Base-by-base conservation (phyloP, 768 basidiomycete genomes). In the Hirschioporus abietinus region DNA sequence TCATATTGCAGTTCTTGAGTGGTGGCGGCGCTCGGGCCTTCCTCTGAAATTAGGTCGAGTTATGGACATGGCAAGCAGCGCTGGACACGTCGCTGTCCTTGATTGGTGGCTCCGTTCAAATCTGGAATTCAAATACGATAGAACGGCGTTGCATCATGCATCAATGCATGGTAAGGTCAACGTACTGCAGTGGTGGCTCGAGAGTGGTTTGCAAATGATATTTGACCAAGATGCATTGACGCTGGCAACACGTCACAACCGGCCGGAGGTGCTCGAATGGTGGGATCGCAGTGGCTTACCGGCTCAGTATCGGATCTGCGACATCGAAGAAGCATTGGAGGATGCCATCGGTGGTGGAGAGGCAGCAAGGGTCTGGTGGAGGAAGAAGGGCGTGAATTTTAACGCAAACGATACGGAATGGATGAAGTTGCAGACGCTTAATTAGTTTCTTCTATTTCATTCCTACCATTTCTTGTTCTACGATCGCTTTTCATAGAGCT, bases 241-340 rank as follows among this genome's bases (percentile, higher is more conserved):
- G 4, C 88, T 90, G 26, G 93, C 93, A 27, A 94, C 93, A 27
- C 82, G 88, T 70, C 88, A 93, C 75, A 92, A 93, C 69, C 83
- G 90, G 57, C 88, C 89, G 26, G 89, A 90, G 70, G 90, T 93
- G 34, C 78, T 96, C 25, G 88, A 92, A 68, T 96, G 93, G 93
- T 95, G 94, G 94, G 84, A 91, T 68, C 85, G 84, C 72, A 89
- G 86, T 58, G 89, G 89, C 7, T 79, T 95, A 63, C 83, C 90
- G 3, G 86, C 95, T 66, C 90, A 91, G 71, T 96, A 93, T 76
- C 85, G 94, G 64, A 88, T 93, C 84, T 95, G 93, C 73, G 93
- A 96, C 74, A 88, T 96, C 63, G 93, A 96, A 73, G 93, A 95
- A 79, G 93, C 93, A 2, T 75, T 95, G 71, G 93, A 95, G 74